Base-by-base conservation (phyloP, 2,329 filamentous ascomycete species). In the Cryphonectria carpinicola region DNA sequence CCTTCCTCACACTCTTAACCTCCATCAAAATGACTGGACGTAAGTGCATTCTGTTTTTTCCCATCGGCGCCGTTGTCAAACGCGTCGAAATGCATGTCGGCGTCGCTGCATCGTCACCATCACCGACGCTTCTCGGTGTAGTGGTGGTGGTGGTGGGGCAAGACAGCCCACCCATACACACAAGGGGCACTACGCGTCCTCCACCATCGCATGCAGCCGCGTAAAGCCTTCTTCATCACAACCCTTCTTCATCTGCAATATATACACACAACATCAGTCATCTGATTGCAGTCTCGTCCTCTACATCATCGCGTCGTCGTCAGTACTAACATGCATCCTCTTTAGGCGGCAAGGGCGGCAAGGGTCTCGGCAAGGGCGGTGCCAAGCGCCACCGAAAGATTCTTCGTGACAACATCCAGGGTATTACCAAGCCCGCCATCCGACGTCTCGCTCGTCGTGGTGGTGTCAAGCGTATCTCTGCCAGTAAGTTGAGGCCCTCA, bases 301-400 rank as follows among this genome's bases (percentile, higher is more conserved):
- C n/a, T 22, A 19, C 60, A 67, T 60, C 70, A 60, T 58, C 22
- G 32, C 22, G 32, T 56, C 28, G 14, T 39, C 41, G 14, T 54
- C 49, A 22, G 75, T 78, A 81, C 85, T 89, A 79, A 90, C 85
- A 76, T 77, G 78, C 78, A 71, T 74, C 74, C 73, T 76, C 73
- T 74, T 78, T 78, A 96, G 93, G 93, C 83, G 94, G 94, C 84
- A 97, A 97, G 87, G 94, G 94, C 85, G 95, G 95, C 83, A 97
- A 97, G 91, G 95, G 94, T 83, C 94, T 97, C 85, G 95, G 95
- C 84, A 97, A 97, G 91, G 95, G 95, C 77, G 95, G 95, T 84
- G 95, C 95, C 86, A 98, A 98, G 93, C 95, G 95, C 86, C 95
- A 98, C 88, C 92, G 95, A 81, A 98, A 98, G 93, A 98, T 98